Base-by-base conservation (phyloP, 441 rosid species). In the Isatis lusitanica region DNA sequence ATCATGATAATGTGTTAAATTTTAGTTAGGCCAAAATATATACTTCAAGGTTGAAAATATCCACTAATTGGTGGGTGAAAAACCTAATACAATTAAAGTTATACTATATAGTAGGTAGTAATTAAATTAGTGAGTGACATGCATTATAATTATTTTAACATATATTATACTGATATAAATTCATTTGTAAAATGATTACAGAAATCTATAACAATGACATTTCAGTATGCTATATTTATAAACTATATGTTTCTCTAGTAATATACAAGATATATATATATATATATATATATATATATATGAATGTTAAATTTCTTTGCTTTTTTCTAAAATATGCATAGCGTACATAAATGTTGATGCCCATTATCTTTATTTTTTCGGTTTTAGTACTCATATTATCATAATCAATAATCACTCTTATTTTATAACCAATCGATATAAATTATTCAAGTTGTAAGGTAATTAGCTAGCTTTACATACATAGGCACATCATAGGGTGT, bases 401-500 rank as follows among this genome's bases (percentile, higher is more conserved):
- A 17, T 38, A 40, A 52, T 67, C 3, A 8, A 0, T 21, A 12
- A 3, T 9, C 7, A 33, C 9, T 33, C 7, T 26, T 39, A 15
- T 40, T 55, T 6, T n/a, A 53, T 28, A 24, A 55, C 0, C 33
- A 21, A 63, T 21, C 61, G 43, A 18, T 55, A 35, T 21, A 52
- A 39, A 39, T 9, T 61, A 50, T 38, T 53, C 42, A 73, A 65
- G 21, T 56, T 65, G 51, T 38, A 31, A 35, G 58, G 50, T 42
- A 5, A 21, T 26, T 43, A 73, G 76, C 58, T 73, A 44, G 57
- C 77, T 64, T 73, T 64, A 64, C 48, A 56, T 64, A 39, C 51
- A 65, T 65, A 73, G 71, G 31, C 66, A 26, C 71, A 35, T 5
- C 26, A 63, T 63, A 53, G 76, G 64, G 70, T 72, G 76, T 72